phyloP scores from a whole-genome alignment of 2,329 filamentous ascomycete genomes.

The Stachybotrys chlorohalonatus region DNA sequence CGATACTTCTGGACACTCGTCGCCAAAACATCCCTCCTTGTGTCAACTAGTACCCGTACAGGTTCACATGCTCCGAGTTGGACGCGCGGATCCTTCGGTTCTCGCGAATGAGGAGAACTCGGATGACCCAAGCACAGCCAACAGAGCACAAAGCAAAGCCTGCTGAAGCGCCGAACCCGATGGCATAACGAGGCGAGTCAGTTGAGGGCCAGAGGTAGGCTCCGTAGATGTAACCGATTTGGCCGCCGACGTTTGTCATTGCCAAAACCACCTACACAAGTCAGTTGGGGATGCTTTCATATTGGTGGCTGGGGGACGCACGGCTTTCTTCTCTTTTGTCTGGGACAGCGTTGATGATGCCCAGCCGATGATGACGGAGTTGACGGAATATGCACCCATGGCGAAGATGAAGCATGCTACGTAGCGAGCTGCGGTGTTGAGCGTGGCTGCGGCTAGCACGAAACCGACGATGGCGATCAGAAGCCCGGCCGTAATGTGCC shows the following conservation, averaged over 20 bases:
- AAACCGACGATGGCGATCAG: conserved; percentile 32
- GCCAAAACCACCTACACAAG: conserved; percentile 24
- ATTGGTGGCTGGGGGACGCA: conserved; percentile 6
- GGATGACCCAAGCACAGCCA: conserved; percentile 32
- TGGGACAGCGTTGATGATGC: conserved; percentile 32
- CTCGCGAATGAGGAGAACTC: conserved; percentile 26
- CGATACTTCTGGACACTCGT: no score
- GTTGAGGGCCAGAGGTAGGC: conserved; percentile 38
- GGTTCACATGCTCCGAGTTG: conserved; percentile 21
- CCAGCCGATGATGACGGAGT: conserved; percentile 38
- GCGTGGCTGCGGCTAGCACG: conserved; percentile 24
- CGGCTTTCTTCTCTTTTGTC: conserved; percentile 40
- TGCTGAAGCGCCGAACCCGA: conserved; percentile 33
- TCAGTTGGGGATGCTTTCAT: not conserved
- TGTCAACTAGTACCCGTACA: conserved; percentile 24
- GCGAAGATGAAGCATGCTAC: conserved; percentile 32
- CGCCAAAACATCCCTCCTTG: no score
- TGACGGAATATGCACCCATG: conserved; percentile 33
- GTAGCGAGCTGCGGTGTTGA: conserved; percentile 30
- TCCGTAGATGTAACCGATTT: conserved; percentile 39
- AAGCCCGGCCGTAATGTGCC: conserved; percentile 38
- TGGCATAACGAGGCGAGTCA: conserved; percentile 34
- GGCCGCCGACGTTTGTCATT: conserved; percentile 38
- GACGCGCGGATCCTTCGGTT: conserved; percentile 29
- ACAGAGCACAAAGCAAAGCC: conserved; percentile 29